Conservation (phyloP, 768 basidiomycete genomes). For the Tylopilus felleus region DNA sequence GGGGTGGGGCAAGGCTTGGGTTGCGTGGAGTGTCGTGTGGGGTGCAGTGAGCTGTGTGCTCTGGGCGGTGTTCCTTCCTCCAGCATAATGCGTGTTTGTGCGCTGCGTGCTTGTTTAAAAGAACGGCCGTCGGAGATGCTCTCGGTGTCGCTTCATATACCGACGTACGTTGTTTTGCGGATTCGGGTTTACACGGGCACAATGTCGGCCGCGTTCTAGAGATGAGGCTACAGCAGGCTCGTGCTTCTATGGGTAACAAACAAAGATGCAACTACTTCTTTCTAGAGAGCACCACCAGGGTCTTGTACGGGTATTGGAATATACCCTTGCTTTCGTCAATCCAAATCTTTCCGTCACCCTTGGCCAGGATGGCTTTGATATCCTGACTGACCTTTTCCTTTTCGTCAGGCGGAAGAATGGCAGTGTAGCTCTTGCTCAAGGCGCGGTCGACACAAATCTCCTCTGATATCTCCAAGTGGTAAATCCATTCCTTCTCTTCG, state of each 20-base stretch:
- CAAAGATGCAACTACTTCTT: slow-evolving; percentile 34
- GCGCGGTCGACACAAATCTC: slow-evolving; percentile 63
- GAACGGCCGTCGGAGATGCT: background rate
- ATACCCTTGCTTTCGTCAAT: slow-evolving; percentile 67
- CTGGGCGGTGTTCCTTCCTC: slow-evolving; percentile 86
- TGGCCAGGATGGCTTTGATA: slow-evolving; percentile 52
- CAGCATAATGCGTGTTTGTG: slow-evolving; percentile 52
- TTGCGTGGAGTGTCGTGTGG: slow-evolving; percentile 80
- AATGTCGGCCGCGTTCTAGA: too few species aligned
- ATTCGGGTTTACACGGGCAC: background rate
- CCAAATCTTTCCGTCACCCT: slow-evolving; percentile 66
- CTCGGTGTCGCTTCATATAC: background rate
- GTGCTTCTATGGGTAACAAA: background rate
- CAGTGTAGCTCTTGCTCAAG: slow-evolving; percentile 83
- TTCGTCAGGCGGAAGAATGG: slow-evolving; percentile 55
- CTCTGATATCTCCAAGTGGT: slow-evolving; percentile 49
- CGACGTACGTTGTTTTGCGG: background rate
- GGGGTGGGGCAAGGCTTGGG: slow-evolving; percentile 56
- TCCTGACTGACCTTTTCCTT: slow-evolving; percentile 50
- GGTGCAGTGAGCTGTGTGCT: slow-evolving; percentile 63
- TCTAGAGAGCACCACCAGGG: slow-evolving; percentile 50
- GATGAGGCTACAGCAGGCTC: background rate
- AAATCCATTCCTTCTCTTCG: slow-evolving; percentile 53
- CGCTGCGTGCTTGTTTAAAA: background rate
- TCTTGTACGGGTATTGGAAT: slow-evolving; percentile 81